Evolutionary conservation across 257 asterid genomes (phyloP).

Genomic region (Eucommia ulmoides): DNA sequence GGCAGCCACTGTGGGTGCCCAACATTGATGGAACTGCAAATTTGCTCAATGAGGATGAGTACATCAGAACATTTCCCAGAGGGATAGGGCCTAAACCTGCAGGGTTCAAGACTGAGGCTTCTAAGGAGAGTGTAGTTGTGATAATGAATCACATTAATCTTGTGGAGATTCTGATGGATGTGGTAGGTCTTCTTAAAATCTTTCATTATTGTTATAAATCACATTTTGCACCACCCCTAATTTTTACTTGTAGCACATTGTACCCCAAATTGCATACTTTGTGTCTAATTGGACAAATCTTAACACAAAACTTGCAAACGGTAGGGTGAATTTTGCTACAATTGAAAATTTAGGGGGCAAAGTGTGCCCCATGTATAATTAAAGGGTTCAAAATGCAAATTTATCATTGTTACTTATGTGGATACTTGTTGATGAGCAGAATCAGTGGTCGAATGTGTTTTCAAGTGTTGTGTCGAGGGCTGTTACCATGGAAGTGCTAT

Average conservation of each 20-base stretch:
- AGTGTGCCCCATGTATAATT: too few relatives aligned
- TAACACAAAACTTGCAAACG: too few relatives aligned
- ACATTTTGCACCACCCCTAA: too few relatives aligned
- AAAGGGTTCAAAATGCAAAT: background rate
- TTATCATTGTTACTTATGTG: background rate
- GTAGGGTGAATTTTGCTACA: too few relatives aligned
- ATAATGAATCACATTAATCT: slow-evolving; percentile 12
- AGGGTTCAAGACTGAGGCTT: slow-evolving; percentile 21
- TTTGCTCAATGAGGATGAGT: slow-evolving; percentile 24
- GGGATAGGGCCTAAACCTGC: slow-evolving; percentile 7
- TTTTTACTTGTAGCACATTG: too few relatives aligned
- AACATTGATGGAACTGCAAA: slow-evolving; percentile 9
- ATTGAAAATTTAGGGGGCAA: too few relatives aligned
- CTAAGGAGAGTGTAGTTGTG: slow-evolving; percentile 15
- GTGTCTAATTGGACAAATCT: too few relatives aligned
- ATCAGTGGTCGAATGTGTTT: slow-evolving; percentile 33
- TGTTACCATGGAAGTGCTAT: slow-evolving; percentile 14
- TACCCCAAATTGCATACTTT: too few relatives aligned
- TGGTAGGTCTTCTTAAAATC: slow-evolving; percentile 18
- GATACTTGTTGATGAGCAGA: slow-evolving; percentile 10
- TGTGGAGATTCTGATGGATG: slow-evolving; percentile 30
- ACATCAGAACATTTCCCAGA: slow-evolving; percentile 13
- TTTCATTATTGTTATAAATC: background rate
- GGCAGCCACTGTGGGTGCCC: slow-evolving; percentile 36
- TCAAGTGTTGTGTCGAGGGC: slow-evolving; percentile 29